Evolutionary conservation across 2,329 filamentous ascomycete genomes (phyloP).

Genomic region (Chrysoporthe puriensis): DNA sequence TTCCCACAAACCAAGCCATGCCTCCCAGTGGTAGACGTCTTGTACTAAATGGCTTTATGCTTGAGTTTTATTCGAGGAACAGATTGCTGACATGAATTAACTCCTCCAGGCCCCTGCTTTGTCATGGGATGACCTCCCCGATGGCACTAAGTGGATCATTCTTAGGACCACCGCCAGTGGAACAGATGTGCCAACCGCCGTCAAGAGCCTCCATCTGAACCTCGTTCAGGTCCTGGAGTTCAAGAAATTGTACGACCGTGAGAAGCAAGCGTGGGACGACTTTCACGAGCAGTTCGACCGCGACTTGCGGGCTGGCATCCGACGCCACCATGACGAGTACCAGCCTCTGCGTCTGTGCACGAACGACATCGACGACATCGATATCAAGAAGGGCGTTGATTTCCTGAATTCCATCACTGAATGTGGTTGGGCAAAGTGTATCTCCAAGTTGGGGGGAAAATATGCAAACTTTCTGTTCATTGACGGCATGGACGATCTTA

Average conservation of each 20-base stretch:
- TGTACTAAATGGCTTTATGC: not conserved
- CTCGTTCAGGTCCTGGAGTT: slow-evolving; percentile 26
- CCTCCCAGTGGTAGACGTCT: not conserved
- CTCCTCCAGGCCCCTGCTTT: not conserved
- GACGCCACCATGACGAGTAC: not conserved
- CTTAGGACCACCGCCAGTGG: slow-evolving; percentile 28
- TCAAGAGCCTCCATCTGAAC: slow-evolving; percentile 24
- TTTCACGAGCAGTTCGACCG: not conserved
- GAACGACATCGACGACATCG: not conserved
- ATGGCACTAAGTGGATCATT: slow-evolving; percentile 33
- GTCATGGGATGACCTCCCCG: slow-evolving; percentile 31
- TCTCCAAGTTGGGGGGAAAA: not conserved
- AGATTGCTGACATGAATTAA: slow-evolving; percentile 1
- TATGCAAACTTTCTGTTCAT: not conserved
- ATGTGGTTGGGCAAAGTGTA: not conserved
- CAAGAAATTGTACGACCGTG: slow-evolving; percentile 27
- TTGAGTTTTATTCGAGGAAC: not conserved
- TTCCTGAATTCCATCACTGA: not conserved
- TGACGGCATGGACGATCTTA: not conserved
- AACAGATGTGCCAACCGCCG: slow-evolving; percentile 25
- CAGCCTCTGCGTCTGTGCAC: not conserved
- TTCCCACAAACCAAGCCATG: too few relatives aligned
- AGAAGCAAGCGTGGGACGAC: slow-evolving; percentile 19
- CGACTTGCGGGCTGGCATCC: not conserved
- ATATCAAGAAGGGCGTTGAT: not conserved